Evolutionary conservation across 371 early-diverging fungal genomes (phyloP).

Genomic region (Dinochytrium kinnereticum): DNA sequence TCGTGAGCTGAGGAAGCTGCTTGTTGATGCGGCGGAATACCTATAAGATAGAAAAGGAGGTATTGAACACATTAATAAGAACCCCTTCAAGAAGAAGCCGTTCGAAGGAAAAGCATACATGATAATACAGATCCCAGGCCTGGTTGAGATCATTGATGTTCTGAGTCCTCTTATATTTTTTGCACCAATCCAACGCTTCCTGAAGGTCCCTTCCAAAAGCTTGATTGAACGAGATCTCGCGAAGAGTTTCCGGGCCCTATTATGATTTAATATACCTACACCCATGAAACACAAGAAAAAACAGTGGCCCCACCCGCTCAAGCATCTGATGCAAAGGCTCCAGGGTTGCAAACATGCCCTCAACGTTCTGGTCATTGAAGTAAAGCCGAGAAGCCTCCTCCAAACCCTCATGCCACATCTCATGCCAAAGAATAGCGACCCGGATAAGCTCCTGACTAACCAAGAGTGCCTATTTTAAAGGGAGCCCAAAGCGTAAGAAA

Average conservation of each 20-base stretch:
- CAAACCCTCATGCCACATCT: constrained; percentile 97
- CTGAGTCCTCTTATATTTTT: constrained; percentile 76
- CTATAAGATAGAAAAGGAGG: constrained; percentile 40
- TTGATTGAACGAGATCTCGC: constrained; percentile 94
- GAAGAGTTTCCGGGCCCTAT: constrained; percentile 90
- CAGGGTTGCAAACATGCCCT: constrained; percentile 90
- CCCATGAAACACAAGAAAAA: too few species aligned
- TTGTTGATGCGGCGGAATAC: constrained; percentile 86
- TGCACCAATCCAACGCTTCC: constrained; percentile 91
- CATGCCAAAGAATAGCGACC: constrained; percentile 95
- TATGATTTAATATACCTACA: too few species aligned
- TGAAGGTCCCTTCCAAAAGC: constrained; percentile 91
- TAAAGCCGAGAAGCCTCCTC: constrained; percentile 91
- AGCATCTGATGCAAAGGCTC: constrained; percentile 90
- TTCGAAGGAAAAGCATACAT: constrained; percentile 24
- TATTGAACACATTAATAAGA: neutral
- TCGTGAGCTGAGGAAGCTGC: constrained; percentile 82
- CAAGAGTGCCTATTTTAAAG: constrained; percentile 77
- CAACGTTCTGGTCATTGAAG: constrained; percentile 85
- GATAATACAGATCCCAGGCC: constrained; percentile 95
- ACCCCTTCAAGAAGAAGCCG: neutral
- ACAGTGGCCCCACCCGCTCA: constrained; percentile 72
- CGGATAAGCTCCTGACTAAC: constrained; percentile 97
- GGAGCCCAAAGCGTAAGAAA: constrained; percentile 7
- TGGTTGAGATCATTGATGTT: constrained; percentile 87